phyloP scores from a whole-genome alignment of 495 filamentous ascomycete species.

The Sabuloglossum arenarium region DNA sequence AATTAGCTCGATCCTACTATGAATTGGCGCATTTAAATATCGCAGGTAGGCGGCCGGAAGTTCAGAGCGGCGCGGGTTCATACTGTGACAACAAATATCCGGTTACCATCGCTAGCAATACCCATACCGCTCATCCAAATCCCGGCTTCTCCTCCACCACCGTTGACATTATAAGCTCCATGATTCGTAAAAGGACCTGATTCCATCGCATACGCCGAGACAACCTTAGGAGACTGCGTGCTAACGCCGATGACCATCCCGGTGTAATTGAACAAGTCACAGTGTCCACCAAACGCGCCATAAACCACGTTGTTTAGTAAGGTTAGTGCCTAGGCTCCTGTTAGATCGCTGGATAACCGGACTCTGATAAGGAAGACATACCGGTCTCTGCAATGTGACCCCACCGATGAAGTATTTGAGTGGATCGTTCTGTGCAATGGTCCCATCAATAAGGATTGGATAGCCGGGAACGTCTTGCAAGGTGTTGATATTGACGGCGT shows the following conservation, averaged over 20 bases:
- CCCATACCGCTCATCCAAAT: slow-evolving; percentile 25
- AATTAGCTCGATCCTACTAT: neutral
- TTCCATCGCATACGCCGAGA: slow-evolving; percentile 17
- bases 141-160: slow-evolving; percentile 21
- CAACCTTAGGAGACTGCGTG: neutral
- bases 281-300: slow-evolving; percentile 20
- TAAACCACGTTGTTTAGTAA: slow-evolving; percentile 18
- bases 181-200: slow-evolving; percentile 13
- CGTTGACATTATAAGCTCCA: slow-evolving; percentile 11
- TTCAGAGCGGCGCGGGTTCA: neutral
- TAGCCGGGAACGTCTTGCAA: slow-evolving; percentile 16
- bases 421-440: slow-evolving; percentile 15
- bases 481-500: slow-evolving; percentile 18
- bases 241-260: slow-evolving; percentile 12
- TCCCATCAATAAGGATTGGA: slow-evolving; percentile 15
- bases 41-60: neutral
- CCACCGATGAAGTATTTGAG: slow-evolving; percentile 18
- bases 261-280: slow-evolving; percentile 17
- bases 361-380: neutral
- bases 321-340: slow-evolving; percentile 9
- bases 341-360: neutral
- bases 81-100: slow-evolving; percentile 20
- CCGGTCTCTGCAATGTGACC: slow-evolving; percentile 16
- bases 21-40: neutral
- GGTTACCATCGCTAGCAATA: slow-evolving; percentile 18